Conservation (phyloP, 2,329 filamentous ascomycete genomes). For the Teratosphaeriaceae sp. region DNA sequence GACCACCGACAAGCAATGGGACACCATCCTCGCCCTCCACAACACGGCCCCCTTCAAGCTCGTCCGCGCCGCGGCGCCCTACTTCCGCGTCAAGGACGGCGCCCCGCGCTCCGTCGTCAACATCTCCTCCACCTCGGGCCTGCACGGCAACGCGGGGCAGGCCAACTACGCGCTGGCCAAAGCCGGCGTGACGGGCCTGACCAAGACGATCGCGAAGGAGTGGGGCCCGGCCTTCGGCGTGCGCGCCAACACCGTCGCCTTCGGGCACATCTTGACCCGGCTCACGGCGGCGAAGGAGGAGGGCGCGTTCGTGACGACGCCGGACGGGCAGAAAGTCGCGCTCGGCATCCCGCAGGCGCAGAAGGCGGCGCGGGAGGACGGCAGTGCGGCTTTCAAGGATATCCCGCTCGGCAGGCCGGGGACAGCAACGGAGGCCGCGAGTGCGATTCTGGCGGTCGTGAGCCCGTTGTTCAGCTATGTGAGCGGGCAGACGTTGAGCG, state of each 20-base stretch:
- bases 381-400: slow-evolving; percentile 46
- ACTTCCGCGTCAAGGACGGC: slow-evolving; percentile 80
- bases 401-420: slow-evolving; percentile 75
- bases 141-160: slow-evolving; percentile 87
- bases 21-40: slow-evolving; percentile 78
- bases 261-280: slow-evolving; percentile 73
- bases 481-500: slow-evolving; percentile 77
- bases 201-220: slow-evolving; percentile 85
- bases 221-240: slow-evolving; percentile 84
- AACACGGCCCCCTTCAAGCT: slow-evolving; percentile 81
- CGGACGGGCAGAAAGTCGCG: slow-evolving; percentile 67
- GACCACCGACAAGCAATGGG: slow-evolving; percentile 88
- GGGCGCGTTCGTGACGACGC: slow-evolving; percentile 69
- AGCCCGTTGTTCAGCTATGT: slow-evolving; percentile 82
- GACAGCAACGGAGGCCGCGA: slow-evolving; percentile 72
- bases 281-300: slow-evolving; percentile 79
- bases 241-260: slow-evolving; percentile 74
- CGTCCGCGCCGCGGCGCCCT: slow-evolving; percentile 70
- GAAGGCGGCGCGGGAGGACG: slow-evolving; percentile 35
- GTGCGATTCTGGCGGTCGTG: slow-evolving; percentile 67
- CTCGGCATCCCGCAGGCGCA: slow-evolving; percentile 66
- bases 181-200: slow-evolving; percentile 73
- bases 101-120: slow-evolving; percentile 75
- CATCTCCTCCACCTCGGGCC: slow-evolving; percentile 72
- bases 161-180: slow-evolving; percentile 83